phyloP scores from a whole-genome alignment of 1,284 basidiomycete genomes.

The Puccinia brachypodii region DNA sequence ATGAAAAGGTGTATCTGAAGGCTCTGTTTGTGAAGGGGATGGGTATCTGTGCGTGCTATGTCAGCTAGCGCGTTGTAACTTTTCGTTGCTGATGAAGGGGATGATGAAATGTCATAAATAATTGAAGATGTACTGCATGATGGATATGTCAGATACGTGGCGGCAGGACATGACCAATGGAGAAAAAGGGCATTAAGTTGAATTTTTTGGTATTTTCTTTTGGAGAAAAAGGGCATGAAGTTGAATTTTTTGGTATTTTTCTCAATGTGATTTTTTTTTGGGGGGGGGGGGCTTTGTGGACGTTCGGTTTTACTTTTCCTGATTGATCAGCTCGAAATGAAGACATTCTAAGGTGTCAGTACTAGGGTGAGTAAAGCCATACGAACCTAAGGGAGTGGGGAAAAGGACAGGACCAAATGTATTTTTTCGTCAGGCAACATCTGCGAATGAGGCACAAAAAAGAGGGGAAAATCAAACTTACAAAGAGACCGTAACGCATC shows the following conservation, averaged over 20 bases:
- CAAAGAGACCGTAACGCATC: conserved; percentile 96
- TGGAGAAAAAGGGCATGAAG: not conserved
- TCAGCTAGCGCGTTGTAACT: too few relatives aligned
- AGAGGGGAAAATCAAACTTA: conserved; percentile 59
- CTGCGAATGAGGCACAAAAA: not conserved
- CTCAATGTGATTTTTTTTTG: too few relatives aligned
- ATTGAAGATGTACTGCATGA: too few relatives aligned
- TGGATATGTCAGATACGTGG: too few relatives aligned
- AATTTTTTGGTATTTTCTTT: not conserved
- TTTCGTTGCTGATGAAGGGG: too few relatives aligned
- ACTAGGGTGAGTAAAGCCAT: conserved; percentile 46
- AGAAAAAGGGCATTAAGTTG: not conserved
- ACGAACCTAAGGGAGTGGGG: conserved; percentile 28
- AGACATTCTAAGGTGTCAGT: conserved; percentile 12
- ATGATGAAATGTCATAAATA: too few relatives aligned
- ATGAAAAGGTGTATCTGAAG: too few relatives aligned
- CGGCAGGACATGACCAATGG: too few relatives aligned
- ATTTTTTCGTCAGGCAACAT: not conserved
- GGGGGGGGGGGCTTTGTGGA: not conserved
- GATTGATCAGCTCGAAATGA: not conserved
- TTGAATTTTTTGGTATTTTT: too few relatives aligned
- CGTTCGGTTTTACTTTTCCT: too few relatives aligned
- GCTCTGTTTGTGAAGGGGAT: too few relatives aligned
- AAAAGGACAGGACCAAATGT: not conserved
- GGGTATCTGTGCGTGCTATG: too few relatives aligned